Evolutionary conservation across 768 basidiomycete genomes (phyloP).

Genomic region (Lentinula guzmanii): DNA sequence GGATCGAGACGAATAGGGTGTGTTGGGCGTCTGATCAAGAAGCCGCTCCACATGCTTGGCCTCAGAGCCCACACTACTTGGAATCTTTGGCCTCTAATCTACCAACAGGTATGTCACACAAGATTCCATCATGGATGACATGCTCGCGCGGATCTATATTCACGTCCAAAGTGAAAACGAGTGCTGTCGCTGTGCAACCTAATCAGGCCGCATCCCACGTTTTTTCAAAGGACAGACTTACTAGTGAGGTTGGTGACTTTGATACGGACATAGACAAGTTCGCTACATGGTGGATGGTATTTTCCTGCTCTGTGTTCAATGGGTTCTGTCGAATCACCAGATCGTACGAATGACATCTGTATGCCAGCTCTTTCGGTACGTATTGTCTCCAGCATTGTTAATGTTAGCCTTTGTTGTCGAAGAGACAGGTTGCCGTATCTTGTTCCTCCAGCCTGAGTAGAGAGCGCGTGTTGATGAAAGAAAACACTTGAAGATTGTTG

Average conservation of each 20-base stretch:
- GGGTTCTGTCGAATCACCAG: constrained; percentile 16
- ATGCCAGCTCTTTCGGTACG: constrained; percentile 63
- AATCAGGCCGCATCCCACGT: background rate
- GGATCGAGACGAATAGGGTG: too few species aligned
- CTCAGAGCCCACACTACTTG: too few species aligned
- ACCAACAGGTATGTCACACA: constrained; percentile 60
- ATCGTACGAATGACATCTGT: constrained; percentile 40
- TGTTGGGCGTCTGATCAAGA: too few species aligned
- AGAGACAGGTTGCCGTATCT: constrained; percentile 75
- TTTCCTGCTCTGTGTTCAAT: constrained; percentile 30
- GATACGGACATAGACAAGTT: constrained; percentile 56
- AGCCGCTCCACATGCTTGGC: too few species aligned
- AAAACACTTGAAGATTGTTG: background rate
- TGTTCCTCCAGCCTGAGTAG: constrained; percentile 63
- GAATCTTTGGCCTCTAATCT: too few species aligned
- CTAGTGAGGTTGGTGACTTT: constrained; percentile 61
- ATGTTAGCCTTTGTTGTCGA: constrained; percentile 69
- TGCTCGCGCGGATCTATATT: constrained; percentile 55
- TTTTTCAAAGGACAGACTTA: constrained; percentile 29
- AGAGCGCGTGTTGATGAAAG: too few species aligned
- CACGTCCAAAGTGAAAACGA: constrained; percentile 49
- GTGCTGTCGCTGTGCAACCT: constrained; percentile 36
- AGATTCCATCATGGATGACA: constrained; percentile 63
- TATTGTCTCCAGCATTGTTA: constrained; percentile 74
- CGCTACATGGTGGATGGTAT: constrained; percentile 48